Evolutionary conservation across 345 rosid species (phyloP).

Genomic region (Laguncularia racemosa): DNA sequence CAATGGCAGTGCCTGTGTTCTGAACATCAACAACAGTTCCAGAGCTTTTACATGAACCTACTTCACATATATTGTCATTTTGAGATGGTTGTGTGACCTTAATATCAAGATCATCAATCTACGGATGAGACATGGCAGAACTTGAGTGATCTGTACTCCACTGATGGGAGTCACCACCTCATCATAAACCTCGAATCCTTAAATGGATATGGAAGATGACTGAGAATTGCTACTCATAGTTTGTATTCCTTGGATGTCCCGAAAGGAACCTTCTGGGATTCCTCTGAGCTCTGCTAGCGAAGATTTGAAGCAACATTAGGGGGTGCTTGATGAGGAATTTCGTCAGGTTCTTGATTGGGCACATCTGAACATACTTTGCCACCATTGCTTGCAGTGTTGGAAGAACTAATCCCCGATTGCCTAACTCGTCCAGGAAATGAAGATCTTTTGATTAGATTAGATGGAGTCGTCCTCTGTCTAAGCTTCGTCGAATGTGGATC

Average conservation of each 20-base stretch:
- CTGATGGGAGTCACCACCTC: constrained; percentile 63
- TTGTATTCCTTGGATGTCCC: constrained; percentile 48
- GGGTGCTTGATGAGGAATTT: constrained; percentile 18
- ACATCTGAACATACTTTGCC: constrained; percentile 28
- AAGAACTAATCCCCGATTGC: constrained; percentile 41
- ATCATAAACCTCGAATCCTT: constrained; percentile 71
- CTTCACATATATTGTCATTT: constrained; percentile 21
- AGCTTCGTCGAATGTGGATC: constrained; percentile 46
- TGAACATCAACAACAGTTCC: constrained; percentile 26
- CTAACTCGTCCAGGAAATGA: constrained; percentile 44
- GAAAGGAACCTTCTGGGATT: constrained; percentile 28
- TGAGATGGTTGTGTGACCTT: constrained; percentile 22
- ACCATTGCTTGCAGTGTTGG: constrained; percentile 24
- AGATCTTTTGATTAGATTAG: constrained; percentile 40
- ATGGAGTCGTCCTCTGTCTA: constrained; percentile 83
- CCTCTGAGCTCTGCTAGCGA: constrained; percentile 23
- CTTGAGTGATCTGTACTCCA: constrained; percentile 27
- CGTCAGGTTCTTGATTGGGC: constrained; percentile 30
- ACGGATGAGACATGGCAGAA: constrained; percentile 22
- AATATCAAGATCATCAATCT: constrained; percentile 21
- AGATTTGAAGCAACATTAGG: constrained; percentile 18
- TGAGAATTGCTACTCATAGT: constrained; percentile 70
- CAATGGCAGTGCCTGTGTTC: constrained; percentile 13
- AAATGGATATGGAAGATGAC: constrained; percentile 70
- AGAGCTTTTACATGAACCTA: constrained; percentile 25